Evolutionary conservation across 2,329 filamentous ascomycete species (phyloP), one percentile per base, ranked within the genome.

Genomic region (Uncinocarpus reesii): DNA sequence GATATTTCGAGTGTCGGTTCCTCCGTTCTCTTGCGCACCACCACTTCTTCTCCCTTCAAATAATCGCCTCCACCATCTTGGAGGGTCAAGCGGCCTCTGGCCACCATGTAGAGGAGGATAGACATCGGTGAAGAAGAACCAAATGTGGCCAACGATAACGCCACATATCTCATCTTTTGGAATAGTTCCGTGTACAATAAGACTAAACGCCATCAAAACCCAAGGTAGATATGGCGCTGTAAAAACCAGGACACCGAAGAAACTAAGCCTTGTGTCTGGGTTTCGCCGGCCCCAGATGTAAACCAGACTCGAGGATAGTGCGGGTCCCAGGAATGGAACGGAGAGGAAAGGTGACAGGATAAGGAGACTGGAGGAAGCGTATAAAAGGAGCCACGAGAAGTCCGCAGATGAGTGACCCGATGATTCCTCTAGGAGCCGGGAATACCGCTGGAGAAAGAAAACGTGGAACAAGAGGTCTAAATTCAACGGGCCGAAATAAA

Each of bases 201-300:
- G 73, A 61, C 86, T 93, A 68, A 98, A 94, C 0, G 78, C 83
- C 77, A 96, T 89, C 60, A 98, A 68, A 2, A 98, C 90, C 89
- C 90, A 96, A 0, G 92, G 92, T 38, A 98, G 72, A 66, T 93
- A 96, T 0, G 92, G 92, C 18, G 92, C 92, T 4, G 85, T 87
- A 67, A 98, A 96, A 1, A 92, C 85, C 35, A 96, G 68, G 41
- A 98, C 65, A 0, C 92, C 92, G 3, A 98, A 70, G 64, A 95
- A 88, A 62, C 86, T 94, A 11, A 98, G 75, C 50, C 86, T 76
- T 0, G 88, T 93, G 54, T 95, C 86, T 0, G 92, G 90, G 63
- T 98, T 96, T 49, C 90, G 81, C 46, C 92, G 79, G 54, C 88
- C 92, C 92, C 92, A 98, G 60, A 98, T 95, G 66, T 98, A 98